Base-by-base conservation (phyloP, 2,329 filamentous ascomycete species). In the Talaromyces sp. region DNA sequence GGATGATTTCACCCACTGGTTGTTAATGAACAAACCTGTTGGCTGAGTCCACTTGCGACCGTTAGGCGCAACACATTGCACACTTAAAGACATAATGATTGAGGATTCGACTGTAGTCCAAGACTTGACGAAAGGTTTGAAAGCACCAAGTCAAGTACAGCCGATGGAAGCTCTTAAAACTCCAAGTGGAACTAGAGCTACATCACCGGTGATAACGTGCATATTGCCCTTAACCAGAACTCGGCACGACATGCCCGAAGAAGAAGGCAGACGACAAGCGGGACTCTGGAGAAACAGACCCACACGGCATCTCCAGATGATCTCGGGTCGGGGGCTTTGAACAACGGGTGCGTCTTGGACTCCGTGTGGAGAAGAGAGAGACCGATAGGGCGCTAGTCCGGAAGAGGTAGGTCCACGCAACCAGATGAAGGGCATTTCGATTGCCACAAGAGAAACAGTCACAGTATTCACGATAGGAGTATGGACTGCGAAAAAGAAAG, bases 1-100 rank as follows among this genome's bases (percentile, higher is more conserved):
- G 6, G 66, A 68, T 4, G 70, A 70, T 36, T 67, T 63, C 33
- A 76, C 70, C 61, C 75, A 77, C 60, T 77, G 68, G 56, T 75
- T 75, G 54, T 76, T 72, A 60, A 77, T 77, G 63, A 77, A 77
- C 40, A 78, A 60, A 11, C 75, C 73, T 2, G 68, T 72, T 0
- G 69, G 73, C 44, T 75, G 72, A 2, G 60, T 65, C 59, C 71
- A 75, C 45, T 65, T 65, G 27, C 62, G 63, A 45, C 71, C 72
- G 53, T 75, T 75, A 4, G 72, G 73, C 13, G 72, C 71, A 30
- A 67, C 74, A 42, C 74, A 63, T 24, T 69, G 60, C 32, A 72
- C 56, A 14, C 58, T 68, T 39, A 72, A 65, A 47, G 67, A 44
- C 59, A 63, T 61, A n/a, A 29, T 57, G 50, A 22, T 42, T 5